These are phyloP conservation scores for Tolypocladium capitatum DNA, from an alignment of 2,329 filamentous ascomycete genomes.

Conservation along the genomic window DNA sequence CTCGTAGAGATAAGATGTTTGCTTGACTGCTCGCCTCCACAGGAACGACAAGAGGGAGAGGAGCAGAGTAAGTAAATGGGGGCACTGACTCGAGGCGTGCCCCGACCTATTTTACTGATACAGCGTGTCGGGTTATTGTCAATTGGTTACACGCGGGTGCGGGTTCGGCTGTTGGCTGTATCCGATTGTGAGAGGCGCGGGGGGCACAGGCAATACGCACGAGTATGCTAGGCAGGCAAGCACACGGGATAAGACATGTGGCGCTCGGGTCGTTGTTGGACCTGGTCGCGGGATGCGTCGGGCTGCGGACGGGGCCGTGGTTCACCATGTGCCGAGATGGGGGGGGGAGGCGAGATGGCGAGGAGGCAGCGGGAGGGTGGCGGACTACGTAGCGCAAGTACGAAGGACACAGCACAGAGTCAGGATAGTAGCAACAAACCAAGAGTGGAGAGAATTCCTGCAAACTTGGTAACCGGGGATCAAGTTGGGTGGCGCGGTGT, in stretches of 20 bases:
- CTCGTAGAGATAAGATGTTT: slow-evolving; percentile 1
- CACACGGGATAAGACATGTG: background rate
- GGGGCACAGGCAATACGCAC: background rate
- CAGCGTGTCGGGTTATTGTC: background rate
- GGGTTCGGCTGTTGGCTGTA: background rate
- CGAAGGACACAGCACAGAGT: background rate
- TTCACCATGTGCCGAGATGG: background rate
- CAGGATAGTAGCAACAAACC: background rate
- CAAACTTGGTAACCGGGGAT: background rate
- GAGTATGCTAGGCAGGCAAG: background rate
- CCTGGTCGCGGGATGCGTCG: background rate
- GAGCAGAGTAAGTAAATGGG: background rate
- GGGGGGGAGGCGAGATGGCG: background rate
- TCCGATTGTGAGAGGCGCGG: background rate
- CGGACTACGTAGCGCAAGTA: background rate
- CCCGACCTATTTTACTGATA: background rate
- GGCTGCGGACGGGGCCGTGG: background rate
- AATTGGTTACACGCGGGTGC: background rate
- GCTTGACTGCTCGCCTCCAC: background rate
- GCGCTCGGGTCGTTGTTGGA: background rate
- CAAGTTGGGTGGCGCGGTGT: background rate
- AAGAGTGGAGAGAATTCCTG: background rate
- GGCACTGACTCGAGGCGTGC: background rate
- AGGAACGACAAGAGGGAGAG: background rate
- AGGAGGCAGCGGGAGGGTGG: background rate